Conservation (phyloP, 805 yeast genomes). For the Saccharomycopsis selenospora region DNA sequence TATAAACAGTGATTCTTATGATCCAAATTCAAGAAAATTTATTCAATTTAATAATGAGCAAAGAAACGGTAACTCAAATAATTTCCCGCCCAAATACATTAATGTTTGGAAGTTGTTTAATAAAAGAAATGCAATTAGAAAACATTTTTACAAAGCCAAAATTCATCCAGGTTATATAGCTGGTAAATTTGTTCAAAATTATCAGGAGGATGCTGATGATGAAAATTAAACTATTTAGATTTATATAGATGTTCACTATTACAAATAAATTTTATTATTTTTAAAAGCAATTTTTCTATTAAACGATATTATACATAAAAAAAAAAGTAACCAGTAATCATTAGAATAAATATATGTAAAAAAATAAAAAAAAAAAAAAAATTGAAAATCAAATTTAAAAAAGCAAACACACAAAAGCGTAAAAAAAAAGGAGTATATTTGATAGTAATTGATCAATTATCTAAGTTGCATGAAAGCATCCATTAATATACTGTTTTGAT, state of each 20-base stretch:
- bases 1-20: not conserved
- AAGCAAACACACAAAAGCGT: too few species aligned
- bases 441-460: constrained; percentile 29
- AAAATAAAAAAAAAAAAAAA: too few species aligned
- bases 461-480: constrained; percentile 73
- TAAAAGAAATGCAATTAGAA: not conserved
- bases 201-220: too few species aligned
- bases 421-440: too few species aligned
- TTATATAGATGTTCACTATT: too few species aligned
- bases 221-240: too few species aligned
- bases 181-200: not conserved
- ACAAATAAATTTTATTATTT: too few species aligned
- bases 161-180: not conserved
- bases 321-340: too few species aligned
- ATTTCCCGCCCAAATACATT: not conserved
- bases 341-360: too few species aligned
- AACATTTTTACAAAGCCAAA: not conserved
- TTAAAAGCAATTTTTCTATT: too few species aligned
- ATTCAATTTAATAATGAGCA: not conserved
- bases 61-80: not conserved
- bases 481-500: constrained; percentile 54
- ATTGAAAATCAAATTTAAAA: too few species aligned
- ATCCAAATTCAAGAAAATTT: not conserved
- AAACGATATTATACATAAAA: too few species aligned
- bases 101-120: not conserved